Base-by-base conservation (phyloP, 2,329 filamentous ascomycete genomes). In the Colletotrichum musae region DNA sequence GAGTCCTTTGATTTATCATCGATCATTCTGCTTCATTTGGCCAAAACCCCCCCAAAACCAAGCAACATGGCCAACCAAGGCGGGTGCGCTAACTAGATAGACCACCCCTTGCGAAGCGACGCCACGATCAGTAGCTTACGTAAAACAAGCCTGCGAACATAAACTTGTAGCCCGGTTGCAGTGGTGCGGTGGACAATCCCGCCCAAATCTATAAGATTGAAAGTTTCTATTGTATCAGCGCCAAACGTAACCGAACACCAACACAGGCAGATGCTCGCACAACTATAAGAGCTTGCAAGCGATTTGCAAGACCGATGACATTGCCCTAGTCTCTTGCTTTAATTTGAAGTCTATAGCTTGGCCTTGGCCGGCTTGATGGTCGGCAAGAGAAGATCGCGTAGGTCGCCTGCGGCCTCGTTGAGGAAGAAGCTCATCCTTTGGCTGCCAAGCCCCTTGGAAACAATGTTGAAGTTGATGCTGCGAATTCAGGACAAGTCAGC, bases 381-480 rank as follows among this genome's bases (percentile, higher is more conserved):
- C 24, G 94, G 92, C 77, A 93, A 83, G 80, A 99, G 88, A 62
- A 99, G 82, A 74, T 97, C 95, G 73, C 95, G 89, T 79, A 99
- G 90, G 73, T 99, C 96, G 71, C 90, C 88, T 1, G 95, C 96
- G 0, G 96, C 95, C 83, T 99, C 96, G 77, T 94, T 97, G 73
- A 99, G 86, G 83, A 94, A 99, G 87, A 95, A 93, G 82, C 93
- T 96, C 95, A 99, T 97, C 74, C 93, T 92, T 76, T 96, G 91
- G 77, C 92, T 94, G 52, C 95, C 96, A 58, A 98, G 85, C 66
- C 93, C 91, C 88, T 98, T 99, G 80, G 93, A 96, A 73, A 97
- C 95, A 74, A 99, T 91, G 84, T 99, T 99, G 86, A 99, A 98
- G 88, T 98, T 96, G 72, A 99, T 88, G 81, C 94, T 97, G 73